These are phyloP conservation scores for Fusarium sp. DNA, from an alignment of 2,329 filamentous ascomycete genomes.

Conservation along the genomic window DNA sequence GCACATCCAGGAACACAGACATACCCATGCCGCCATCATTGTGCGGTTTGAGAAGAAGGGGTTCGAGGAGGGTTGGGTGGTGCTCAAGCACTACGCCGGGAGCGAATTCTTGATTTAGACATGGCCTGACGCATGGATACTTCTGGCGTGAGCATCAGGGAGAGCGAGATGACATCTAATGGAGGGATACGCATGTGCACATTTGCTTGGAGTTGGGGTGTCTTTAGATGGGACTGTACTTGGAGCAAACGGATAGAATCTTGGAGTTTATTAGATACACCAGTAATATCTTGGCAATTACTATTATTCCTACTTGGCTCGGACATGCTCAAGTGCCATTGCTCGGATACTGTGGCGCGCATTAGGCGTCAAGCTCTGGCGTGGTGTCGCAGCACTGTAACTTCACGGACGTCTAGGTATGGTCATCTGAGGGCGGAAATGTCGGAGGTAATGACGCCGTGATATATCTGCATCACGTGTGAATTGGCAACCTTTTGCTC, in stretches of 20 bases:
- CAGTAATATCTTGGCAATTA: background rate
- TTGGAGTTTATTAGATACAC: background rate
- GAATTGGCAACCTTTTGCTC: slow-evolving; percentile 32
- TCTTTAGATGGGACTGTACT: background rate
- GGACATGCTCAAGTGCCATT: background rate
- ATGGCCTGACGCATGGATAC: background rate
- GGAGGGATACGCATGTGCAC: slow-evolving; percentile 7
- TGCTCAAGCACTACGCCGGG: slow-evolving; percentile 84
- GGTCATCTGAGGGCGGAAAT: background rate
- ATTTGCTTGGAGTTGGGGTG: slow-evolving; percentile 23
- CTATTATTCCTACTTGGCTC: background rate
- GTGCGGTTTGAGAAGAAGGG: slow-evolving; percentile 74
- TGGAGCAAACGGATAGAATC: slow-evolving; percentile 10
- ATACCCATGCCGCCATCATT: slow-evolving; percentile 92
- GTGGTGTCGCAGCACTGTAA: slow-evolving; percentile 17
- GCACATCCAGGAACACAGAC: slow-evolving; percentile 80
- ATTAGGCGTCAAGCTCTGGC: slow-evolving; percentile 17
- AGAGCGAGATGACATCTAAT: background rate
- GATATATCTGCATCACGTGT: slow-evolving; percentile 39
- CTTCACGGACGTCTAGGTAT: background rate
- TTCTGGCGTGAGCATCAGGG: background rate
- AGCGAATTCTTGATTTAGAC: slow-evolving; percentile 70
- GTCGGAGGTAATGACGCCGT: slow-evolving; percentile 30
- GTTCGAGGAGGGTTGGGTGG: slow-evolving; percentile 81
- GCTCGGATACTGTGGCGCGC: background rate